Base-by-base conservation (phyloP, 176 grass and related monocot species). In the Oryza meridionalis region DNA sequence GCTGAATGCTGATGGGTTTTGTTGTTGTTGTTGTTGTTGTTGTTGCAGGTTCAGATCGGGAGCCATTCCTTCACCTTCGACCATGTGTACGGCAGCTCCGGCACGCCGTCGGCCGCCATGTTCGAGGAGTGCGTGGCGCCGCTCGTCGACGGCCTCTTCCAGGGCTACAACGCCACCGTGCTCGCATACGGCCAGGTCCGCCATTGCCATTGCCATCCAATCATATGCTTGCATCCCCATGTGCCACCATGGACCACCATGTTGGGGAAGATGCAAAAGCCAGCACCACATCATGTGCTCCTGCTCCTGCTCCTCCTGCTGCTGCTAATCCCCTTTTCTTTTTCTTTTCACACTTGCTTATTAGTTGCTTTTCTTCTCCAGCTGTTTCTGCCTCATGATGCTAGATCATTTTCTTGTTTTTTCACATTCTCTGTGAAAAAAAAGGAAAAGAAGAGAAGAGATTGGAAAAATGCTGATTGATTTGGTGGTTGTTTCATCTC, bases 41-140 rank as follows among this genome's bases (percentile, higher is more conserved):
- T 26, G 47, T 40, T 72, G 83, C 91, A 99, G 97, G 91, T 99
- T 42, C 97, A 99, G 87, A 99, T 99, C 75, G 97, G 97, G 55
- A 89, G 80, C 55, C 97, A 99, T 65, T 96, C 97, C 31, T 99
- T 99, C 82, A 99, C 97, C 63, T 99, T 99, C 74, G 97, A 99
- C 86, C 91, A 95, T 77, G 93, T 99, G 13, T 99, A 99, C 68
- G 97, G 93, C 62, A 94, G 88, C 75, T 76, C 90, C 15, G 67
- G 89, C 61, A 86, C 84, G 65, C 86, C 93, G 76, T 86, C 97
- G 77, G 85, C 84, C 68, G 74, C 84, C 67, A 96, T 99, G 91
- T 99, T 99, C 78, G 93, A 96, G 45, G 91, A 92, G 80, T 99
- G 93, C 84, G 93, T 96, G 73, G 84, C 84, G 55, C 93, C 93